Evolutionary conservation across 1,284 basidiomycete genomes (phyloP).

Genomic region (Cryptococcus hybrid): DNA sequence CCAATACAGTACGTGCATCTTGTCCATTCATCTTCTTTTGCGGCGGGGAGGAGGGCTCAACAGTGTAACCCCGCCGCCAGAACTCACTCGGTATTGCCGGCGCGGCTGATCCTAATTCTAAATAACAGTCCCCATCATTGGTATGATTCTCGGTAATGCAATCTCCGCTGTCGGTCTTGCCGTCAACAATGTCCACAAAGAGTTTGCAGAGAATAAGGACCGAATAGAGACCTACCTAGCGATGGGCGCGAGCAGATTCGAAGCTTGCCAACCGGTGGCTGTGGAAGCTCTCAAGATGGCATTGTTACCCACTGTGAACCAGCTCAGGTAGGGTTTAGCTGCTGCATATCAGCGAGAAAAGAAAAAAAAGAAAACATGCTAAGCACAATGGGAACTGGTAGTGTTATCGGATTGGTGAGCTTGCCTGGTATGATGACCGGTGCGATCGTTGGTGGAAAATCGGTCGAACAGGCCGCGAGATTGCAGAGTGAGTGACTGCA

Average conservation of each 20-base stretch:
- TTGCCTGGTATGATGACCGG: slow-evolving; percentile 80
- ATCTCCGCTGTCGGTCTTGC: slow-evolving; percentile 71
- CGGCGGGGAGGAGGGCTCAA: no score
- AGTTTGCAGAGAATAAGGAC: slow-evolving; percentile 65
- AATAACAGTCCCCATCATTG: slow-evolving; percentile 68
- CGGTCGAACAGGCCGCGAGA: slow-evolving; percentile 76
- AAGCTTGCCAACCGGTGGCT: not conserved
- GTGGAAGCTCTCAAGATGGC: slow-evolving; percentile 73
- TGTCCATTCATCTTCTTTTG: no score
- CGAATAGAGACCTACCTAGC: slow-evolving; percentile 79
- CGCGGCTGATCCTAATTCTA: not conserved
- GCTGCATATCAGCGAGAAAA: no score
- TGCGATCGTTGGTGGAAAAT: slow-evolving; percentile 77
- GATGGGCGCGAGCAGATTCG: slow-evolving; percentile 68
- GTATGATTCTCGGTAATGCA: slow-evolving; percentile 81
- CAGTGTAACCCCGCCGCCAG: no score
- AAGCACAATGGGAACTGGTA: slow-evolving; percentile 30
- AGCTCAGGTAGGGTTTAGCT: slow-evolving; percentile 63
- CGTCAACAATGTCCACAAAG: slow-evolving; percentile 52
- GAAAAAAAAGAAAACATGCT: not conserved
- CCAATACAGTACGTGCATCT: slow-evolving; percentile 63
- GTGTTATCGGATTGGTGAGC: slow-evolving; percentile 72
- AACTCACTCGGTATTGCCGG: not conserved
- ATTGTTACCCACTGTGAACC: slow-evolving; percentile 74
- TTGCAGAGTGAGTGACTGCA: slow-evolving; percentile 59